Evolutionary conservation across 257 asterid species (phyloP).

Genomic region (Fraxinus quadrangulata): DNA sequence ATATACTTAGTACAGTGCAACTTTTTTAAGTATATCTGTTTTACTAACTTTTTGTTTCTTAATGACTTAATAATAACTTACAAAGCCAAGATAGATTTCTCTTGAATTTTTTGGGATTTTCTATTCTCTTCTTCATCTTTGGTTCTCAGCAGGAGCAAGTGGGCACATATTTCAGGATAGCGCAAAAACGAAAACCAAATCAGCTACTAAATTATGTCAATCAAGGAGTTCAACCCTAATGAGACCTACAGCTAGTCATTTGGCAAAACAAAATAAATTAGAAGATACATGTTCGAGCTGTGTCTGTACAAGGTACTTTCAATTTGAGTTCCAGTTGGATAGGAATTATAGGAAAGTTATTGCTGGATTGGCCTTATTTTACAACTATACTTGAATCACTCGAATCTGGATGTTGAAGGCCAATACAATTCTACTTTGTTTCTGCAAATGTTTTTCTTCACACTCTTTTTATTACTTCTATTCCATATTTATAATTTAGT

Average conservation of each 20-base stretch:
- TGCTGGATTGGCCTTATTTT: not conserved
- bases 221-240: conserved; percentile 59
- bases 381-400: not conserved
- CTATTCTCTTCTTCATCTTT: not conserved
- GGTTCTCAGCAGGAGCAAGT: conserved; percentile 36
- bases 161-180: conserved; percentile 22
- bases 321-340: not conserved
- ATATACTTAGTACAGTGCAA: too few species aligned
- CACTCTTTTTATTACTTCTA: not conserved
- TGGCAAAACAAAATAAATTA: conserved; percentile 64
- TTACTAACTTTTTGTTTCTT: not conserved
- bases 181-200: conserved; percentile 38
- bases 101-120: conserved; percentile 4
- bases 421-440: not conserved
- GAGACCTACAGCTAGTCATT: conserved; percentile 89
- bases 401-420: not conserved
- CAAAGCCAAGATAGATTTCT: not conserved
- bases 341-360: conserved; percentile 1
- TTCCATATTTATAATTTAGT: conserved; percentile 17
- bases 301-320: conserved; percentile 50
- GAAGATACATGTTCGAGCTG: conserved; percentile 36
- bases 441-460: conserved; percentile 1
- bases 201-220: conserved; percentile 33
- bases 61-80: not conserved
- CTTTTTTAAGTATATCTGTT: not conserved